These are phyloP conservation scores for Primulina tabacum DNA, from an alignment of 257 asterid species.

Conservation along the genomic window DNA sequence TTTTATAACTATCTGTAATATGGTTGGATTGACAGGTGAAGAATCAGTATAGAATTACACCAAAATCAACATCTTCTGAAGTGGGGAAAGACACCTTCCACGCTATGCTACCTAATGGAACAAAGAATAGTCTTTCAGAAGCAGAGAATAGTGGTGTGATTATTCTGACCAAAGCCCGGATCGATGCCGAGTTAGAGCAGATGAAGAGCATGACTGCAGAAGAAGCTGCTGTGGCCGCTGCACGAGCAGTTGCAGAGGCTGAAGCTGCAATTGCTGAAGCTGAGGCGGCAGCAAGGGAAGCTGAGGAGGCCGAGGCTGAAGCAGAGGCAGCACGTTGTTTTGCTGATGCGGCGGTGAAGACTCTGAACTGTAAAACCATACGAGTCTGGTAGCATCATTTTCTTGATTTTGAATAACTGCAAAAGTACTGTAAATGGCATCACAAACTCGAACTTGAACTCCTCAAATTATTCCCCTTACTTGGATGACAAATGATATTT, in stretches of 20 bases:
- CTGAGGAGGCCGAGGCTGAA: slow-evolving; percentile 91
- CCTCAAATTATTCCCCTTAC: neutral
- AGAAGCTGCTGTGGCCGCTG: slow-evolving; percentile 81
- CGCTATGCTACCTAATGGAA: slow-evolving; percentile 34
- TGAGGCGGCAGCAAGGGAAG: slow-evolving; percentile 80
- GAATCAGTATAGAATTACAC: slow-evolving; percentile 75
- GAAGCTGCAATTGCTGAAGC: slow-evolving; percentile 90
- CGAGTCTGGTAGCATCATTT: slow-evolving; percentile 55
- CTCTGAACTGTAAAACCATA: slow-evolving; percentile 49
- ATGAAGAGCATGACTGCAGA: slow-evolving; percentile 70
- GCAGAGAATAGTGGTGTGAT: slow-evolving; percentile 34
- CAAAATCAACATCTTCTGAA: slow-evolving; percentile 42
- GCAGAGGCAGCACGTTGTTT: slow-evolving; percentile 87
- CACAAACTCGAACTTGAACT: neutral
- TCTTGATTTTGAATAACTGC: slow-evolving; percentile 12
- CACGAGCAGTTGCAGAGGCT: slow-evolving; percentile 85
- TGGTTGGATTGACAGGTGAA: slow-evolving; percentile 59
- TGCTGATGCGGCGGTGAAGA: slow-evolving; percentile 71
- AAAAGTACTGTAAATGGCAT: neutral
- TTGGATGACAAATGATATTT: neutral
- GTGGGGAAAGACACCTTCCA: slow-evolving; percentile 27
- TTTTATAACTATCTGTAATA: slow-evolving; percentile 7
- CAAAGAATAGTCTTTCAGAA: slow-evolving; percentile 33
- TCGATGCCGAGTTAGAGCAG: slow-evolving; percentile 74
- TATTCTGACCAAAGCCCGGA: slow-evolving; percentile 54